Base-by-base conservation (phyloP, 1,284 basidiomycete species). In the Cutaneotrichosporon spelunceum region DNA sequence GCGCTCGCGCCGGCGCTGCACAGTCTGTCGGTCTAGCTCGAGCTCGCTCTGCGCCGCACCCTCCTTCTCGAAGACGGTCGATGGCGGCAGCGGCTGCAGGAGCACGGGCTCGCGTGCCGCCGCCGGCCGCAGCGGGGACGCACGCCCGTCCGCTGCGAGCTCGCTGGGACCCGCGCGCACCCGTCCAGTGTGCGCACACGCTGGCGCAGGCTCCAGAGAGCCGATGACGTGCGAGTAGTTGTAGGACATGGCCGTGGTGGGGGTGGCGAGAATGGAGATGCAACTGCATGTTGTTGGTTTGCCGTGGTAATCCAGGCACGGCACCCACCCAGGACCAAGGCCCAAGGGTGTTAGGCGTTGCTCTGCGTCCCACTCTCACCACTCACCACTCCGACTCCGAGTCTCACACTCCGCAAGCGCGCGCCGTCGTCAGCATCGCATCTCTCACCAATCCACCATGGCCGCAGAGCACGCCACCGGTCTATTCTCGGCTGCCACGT, bases 11-110 rank as follows among this genome's bases (percentile, higher is more conserved):
- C 68, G 29, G 1, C 67, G 39, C 47, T 78, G 70, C 7, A 62
- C 55, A 6, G 57, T 61, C 59, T 79, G 77, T 4, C 72, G 64
- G 53, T 75, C 70, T 14, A 77, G 70, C 59, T 79, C 76, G 14
- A 77, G 71, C 61, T 77, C 75, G 13, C 70, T 72, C 42, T 70
- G 67, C 4, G 68, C 70, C 2, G 63, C 27, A 0, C 67, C 68
- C 62, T 77, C 76, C 21, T 63, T 57, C 19, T 63, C 60, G 7
- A 78, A 57, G 3, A 66, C 48, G 8, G 65, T 61, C 0, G 66
- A 56, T 0, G 74, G 58, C 3, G 77, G 77, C 0, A 78, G 62
- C 2, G 74, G 74, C 11, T 72, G 72, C 10, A 76, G 61, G 21
- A 77, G 69, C 36, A 77, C 68, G 0, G 77, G 77, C 1, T 64